phyloP scores from a whole-genome alignment of 345 rosid species.

The Reutealis trisperma region DNA sequence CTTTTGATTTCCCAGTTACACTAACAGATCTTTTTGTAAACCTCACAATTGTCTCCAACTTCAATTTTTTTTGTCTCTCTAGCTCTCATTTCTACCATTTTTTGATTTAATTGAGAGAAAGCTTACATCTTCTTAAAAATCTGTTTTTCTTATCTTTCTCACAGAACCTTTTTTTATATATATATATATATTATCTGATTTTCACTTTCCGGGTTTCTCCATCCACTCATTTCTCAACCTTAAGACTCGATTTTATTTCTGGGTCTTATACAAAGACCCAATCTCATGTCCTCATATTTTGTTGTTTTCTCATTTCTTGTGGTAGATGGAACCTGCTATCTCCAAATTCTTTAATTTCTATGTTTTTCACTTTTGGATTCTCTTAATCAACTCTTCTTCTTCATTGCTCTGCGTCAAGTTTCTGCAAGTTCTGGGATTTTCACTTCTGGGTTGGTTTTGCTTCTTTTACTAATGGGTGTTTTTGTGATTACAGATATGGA shows the following conservation, averaged over 20 bases:
- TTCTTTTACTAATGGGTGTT: not conserved
- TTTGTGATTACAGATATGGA: conserved; percentile 37
- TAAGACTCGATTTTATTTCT: not conserved
- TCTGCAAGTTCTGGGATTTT: not conserved
- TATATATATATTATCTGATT: not conserved
- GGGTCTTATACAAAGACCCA: conserved; percentile 7
- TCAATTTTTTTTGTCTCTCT: not conserved
- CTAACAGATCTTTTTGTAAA: conserved; percentile 14
- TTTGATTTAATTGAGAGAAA: not conserved
- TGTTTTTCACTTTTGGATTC: conserved; percentile 6
- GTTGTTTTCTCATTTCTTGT: not conserved
- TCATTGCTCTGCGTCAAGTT: not conserved
- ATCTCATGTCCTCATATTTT: not conserved
- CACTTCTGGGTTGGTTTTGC: conserved; percentile 11
- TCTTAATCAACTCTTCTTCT: not conserved
- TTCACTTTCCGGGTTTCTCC: conserved; percentile 13
- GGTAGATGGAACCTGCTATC: not conserved
- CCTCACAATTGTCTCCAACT: not conserved
- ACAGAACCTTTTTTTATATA: not conserved
- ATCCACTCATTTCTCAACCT: not conserved
- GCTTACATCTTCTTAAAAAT: not conserved
- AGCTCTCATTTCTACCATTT: not conserved
- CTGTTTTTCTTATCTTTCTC: not conserved
- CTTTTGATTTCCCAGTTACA: not conserved
- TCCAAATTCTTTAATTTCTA: not conserved